Percentiles rank a stretch among this genome's conserved stretches.
phyloP scores from a whole-genome alignment of 805 yeast species.

The Nakazawaea pomicola region DNA sequence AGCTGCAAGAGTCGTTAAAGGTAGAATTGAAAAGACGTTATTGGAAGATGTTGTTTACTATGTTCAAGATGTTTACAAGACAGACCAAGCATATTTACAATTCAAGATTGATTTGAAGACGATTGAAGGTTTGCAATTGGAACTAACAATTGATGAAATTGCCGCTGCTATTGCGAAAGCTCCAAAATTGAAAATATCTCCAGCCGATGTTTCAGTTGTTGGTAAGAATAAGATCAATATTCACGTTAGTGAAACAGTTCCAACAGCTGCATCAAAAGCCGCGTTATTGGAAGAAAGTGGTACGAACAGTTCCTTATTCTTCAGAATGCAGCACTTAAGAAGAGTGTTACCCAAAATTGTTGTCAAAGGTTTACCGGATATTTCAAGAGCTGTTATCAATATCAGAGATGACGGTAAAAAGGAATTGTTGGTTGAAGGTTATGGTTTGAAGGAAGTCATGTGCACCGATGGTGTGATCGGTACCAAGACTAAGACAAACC shows the following conservation, averaged over 20 bases:
- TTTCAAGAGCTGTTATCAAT: conserved; percentile 94
- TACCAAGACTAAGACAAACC: conserved; percentile 82
- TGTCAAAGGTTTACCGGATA: conserved; percentile 88
- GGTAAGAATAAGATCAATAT: conserved; percentile 67
- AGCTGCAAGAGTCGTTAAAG: conserved; percentile 98
- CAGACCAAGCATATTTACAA: conserved; percentile 69
- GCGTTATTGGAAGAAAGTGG: conserved; percentile 20
- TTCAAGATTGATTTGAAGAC: conserved; percentile 80
- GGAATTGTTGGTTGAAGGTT: conserved; percentile 95
- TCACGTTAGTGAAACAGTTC: conserved; percentile 46
- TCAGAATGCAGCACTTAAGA: conserved; percentile 84
- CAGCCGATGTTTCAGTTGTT: conserved; percentile 62
- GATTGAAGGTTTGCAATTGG: conserved; percentile 86
- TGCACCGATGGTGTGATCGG: conserved; percentile 96
- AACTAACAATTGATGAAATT: conserved; percentile 79
- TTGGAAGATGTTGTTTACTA: conserved; percentile 81
- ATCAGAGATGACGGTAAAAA: conserved; percentile 81
- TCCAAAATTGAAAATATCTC: conserved; percentile 81
- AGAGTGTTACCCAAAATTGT: conserved; percentile 83
- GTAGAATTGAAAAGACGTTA: conserved; percentile 90
- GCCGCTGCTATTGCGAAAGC: conserved; percentile 78
- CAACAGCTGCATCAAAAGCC: conserved; percentile 26
- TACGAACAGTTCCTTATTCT: conserved; percentile 58
- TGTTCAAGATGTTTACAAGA: conserved; percentile 91
- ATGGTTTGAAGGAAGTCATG: conserved; percentile 95